Evolutionary conservation across 768 basidiomycete species (phyloP).

Genomic region (Chlorophyllum brunneum): DNA sequence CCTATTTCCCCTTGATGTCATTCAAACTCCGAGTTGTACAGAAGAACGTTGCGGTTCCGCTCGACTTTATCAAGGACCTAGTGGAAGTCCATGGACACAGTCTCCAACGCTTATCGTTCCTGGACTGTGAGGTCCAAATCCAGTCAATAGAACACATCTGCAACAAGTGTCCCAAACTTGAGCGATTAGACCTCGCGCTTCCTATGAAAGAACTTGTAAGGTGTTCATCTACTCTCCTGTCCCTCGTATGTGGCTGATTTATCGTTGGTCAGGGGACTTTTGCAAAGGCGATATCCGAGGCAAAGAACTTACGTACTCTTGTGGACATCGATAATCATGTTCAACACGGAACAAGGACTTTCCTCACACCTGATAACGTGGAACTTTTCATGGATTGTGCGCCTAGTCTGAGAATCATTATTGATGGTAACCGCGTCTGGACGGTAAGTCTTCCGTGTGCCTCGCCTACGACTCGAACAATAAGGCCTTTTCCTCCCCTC

Average conservation of each 20-base stretch:
- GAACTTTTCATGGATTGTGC: constrained; percentile 9
- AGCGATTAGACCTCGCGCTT: constrained; percentile 47
- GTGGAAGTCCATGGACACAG: constrained; percentile 36
- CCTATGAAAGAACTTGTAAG: constrained; percentile 48
- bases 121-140: constrained; percentile 39
- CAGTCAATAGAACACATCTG: constrained; percentile 40
- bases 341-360: constrained; percentile 11
- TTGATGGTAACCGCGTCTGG: constrained; percentile 14
- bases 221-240: neutral
- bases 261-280: neutral
- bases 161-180: constrained; percentile 38
- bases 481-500: neutral
- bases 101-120: constrained; percentile 40
- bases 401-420: constrained; percentile 10
- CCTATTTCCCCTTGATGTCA: constrained; percentile 29
- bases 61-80: constrained; percentile 39
- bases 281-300: constrained; percentile 3
- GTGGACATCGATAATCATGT: constrained; percentile 10
- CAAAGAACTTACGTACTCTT: constrained; percentile 7
- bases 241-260: neutral
- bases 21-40: constrained; percentile 46
- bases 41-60: constrained; percentile 31
- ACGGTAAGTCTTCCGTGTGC: neutral
- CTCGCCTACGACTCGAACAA: neutral
- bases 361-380: constrained; percentile 5